Evolutionary conservation across 306 rosid genomes (phyloP).

Genomic region (Ormosia emarginata): DNA sequence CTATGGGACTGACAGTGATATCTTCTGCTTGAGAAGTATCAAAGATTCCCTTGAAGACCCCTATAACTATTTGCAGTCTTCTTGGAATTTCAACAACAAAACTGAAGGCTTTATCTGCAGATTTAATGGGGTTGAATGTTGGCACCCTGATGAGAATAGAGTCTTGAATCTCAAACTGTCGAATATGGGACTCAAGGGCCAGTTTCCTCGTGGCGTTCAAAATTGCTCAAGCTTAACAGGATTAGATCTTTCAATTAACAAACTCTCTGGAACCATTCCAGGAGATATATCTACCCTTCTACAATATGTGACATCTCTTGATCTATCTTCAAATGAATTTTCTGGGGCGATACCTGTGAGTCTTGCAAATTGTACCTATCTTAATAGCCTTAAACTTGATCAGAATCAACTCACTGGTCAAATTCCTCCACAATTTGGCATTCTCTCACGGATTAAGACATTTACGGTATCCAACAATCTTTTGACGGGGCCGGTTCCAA

Average conservation of each 20-base stretch:
- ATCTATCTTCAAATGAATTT: constrained; percentile 61
- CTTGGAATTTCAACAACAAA: constrained; percentile 61
- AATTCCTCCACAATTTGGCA: constrained; percentile 46
- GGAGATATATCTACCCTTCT: constrained; percentile 23
- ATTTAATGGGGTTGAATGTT: constrained; percentile 76
- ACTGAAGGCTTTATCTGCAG: constrained; percentile 71
- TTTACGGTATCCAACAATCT: constrained; percentile 56
- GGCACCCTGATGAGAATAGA: constrained; percentile 86
- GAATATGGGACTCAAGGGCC: constrained; percentile 74
- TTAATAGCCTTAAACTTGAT: constrained; percentile 61
- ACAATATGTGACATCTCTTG: constrained; percentile 25
- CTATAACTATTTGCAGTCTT: constrained; percentile 34
- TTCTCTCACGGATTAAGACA: constrained; percentile 41
- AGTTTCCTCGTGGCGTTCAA: constrained; percentile 45
- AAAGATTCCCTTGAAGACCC: constrained; percentile 50
- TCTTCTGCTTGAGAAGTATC: constrained; percentile 56
- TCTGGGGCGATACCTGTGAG: constrained; percentile 51
- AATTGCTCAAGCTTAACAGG: constrained; percentile 78
- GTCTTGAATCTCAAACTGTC: constrained; percentile 63
- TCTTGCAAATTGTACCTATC: constrained; percentile 47
- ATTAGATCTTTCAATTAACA: constrained; percentile 70
- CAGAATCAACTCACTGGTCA: constrained; percentile 54
- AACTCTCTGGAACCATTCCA: constrained; percentile 58
- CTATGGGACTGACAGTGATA: constrained; percentile 52
- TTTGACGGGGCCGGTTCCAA: constrained; percentile 63